These are phyloP conservation scores for Xylaria polymorpha DNA, from an alignment of 2,329 filamentous ascomycete genomes.

Conservation along the genomic window DNA sequence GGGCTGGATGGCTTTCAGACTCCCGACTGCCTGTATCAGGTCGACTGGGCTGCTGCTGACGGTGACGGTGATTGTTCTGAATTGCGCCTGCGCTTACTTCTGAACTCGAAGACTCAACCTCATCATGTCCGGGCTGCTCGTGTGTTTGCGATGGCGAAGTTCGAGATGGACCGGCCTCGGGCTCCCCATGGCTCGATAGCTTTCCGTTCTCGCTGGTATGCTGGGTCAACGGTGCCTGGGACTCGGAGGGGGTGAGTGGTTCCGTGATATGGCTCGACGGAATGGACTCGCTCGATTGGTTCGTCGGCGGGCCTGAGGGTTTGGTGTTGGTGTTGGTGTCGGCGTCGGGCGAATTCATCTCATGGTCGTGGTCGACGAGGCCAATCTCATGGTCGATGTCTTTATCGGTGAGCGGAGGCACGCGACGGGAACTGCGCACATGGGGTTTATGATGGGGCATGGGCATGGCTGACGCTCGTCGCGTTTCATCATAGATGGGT, in stretches of 20 bases:
- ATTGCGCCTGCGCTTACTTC: constrained; percentile 1
- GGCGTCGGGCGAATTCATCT: constrained; percentile 34
- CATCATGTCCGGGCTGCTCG: constrained; percentile 26
- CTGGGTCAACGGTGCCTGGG: constrained; percentile 40
- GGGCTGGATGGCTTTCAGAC: constrained; percentile 17
- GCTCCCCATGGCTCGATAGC: constrained; percentile 28
- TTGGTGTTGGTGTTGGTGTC: constrained; percentile 13
- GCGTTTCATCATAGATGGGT: constrained; percentile 46
- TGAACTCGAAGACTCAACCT: constrained; percentile 11
- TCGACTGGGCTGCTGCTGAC: constrained; percentile 16
- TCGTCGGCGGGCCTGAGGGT: constrained; percentile 37
- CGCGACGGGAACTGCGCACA: constrained; percentile 66
- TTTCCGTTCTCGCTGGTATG: constrained; percentile 31
- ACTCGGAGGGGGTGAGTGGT: constrained; percentile 43
- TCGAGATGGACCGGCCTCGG: constrained; percentile 38
- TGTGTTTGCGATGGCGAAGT: constrained; percentile 30
- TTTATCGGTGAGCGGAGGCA: constrained; percentile 64
- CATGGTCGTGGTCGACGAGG: constrained; percentile 56
- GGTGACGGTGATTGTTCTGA: constrained; percentile 13
- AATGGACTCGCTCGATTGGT: constrained; percentile 29
- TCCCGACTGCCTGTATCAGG: constrained; percentile 4
- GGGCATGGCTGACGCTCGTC: constrained; percentile 52
- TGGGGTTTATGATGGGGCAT: constrained; percentile 55
- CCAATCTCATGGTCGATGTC: constrained; percentile 78
- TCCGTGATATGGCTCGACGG: constrained; percentile 35